Percentiles rank a stretch among this genome's conserved stretches.
phyloP scores from a whole-genome alignment of 2,329 filamentous ascomycete genomes.

The Talaromyces sp. region DNA sequence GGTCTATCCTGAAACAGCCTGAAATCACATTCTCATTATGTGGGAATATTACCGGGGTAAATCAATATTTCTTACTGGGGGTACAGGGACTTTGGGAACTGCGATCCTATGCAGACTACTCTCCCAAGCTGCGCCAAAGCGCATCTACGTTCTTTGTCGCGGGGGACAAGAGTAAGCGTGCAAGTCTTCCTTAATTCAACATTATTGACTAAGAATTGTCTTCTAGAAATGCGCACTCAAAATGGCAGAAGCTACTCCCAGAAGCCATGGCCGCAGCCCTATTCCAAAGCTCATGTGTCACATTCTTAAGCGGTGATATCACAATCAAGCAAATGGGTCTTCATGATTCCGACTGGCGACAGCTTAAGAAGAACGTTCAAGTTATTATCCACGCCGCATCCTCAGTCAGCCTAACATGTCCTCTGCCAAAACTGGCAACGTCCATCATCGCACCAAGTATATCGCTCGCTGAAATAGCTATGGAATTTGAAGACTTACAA shows the following conservation, averaged over 20 bases:
- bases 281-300: not conserved
- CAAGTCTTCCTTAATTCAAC: not conserved
- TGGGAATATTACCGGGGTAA: constrained; percentile 19
- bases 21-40: constrained; percentile 10
- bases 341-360: not conserved
- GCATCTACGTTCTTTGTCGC: constrained; percentile 19
- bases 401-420: constrained; percentile 4
- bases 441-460: constrained; percentile 8
- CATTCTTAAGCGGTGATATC: constrained; percentile 19
- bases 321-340: constrained; percentile 12
- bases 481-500: constrained; percentile 10
- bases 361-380: constrained; percentile 3
- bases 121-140: not conserved
- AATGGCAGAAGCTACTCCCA: constrained; percentile 14
- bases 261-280: not conserved
- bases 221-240: not conserved
- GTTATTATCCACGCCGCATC: constrained; percentile 25
- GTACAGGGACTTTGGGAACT: constrained; percentile 20
- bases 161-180: constrained; percentile 10
- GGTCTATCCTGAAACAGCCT: not conserved
- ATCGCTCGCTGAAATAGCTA: constrained; percentile 8
- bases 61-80: constrained; percentile 19
- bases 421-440: not conserved
- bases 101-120: constrained; percentile 15
- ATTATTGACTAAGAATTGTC: not conserved